These are phyloP conservation scores for Oxalis stricta DNA, from an alignment of 441 rosid species.

Conservation along the genomic window DNA sequence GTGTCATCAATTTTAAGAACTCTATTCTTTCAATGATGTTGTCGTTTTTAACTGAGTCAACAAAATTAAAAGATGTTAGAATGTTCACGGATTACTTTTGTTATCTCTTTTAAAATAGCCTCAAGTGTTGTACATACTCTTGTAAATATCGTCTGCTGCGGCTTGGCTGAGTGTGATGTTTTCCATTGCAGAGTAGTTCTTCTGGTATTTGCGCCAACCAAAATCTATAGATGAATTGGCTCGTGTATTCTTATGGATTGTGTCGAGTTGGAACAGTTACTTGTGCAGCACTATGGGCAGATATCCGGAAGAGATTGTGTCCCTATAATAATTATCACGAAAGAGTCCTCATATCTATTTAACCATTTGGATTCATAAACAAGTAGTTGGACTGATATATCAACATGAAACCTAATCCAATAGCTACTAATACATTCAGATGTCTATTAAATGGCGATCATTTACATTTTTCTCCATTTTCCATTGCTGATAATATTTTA, in stretches of 20 bases:
- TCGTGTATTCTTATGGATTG: slow-evolving; percentile 71
- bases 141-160: no score
- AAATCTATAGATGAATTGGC: slow-evolving; percentile 58
- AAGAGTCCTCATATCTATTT: slow-evolving; percentile 38
- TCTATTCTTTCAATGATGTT: not conserved
- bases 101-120: not conserved
- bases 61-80: no score
- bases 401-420: slow-evolving; percentile 1
- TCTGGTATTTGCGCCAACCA: slow-evolving; percentile 63
- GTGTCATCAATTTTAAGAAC: no score
- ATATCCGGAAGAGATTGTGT: slow-evolving; percentile 36
- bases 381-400: not conserved
- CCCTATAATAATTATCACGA: slow-evolving; percentile 60
- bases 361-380: not conserved
- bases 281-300: slow-evolving; percentile 71
- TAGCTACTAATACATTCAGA: not conserved
- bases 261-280: slow-evolving; percentile 91
- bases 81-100: not conserved
- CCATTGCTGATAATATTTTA: not conserved
- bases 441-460: not conserved
- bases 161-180: slow-evolving; percentile 1
- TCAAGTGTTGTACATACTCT: no score
- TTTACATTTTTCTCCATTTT: not conserved
- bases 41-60: not conserved
- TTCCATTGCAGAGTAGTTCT: slow-evolving; percentile 64